Base-by-base conservation (phyloP, 352 stramenopile genomes). In the Pythium rishiriense region DNA sequence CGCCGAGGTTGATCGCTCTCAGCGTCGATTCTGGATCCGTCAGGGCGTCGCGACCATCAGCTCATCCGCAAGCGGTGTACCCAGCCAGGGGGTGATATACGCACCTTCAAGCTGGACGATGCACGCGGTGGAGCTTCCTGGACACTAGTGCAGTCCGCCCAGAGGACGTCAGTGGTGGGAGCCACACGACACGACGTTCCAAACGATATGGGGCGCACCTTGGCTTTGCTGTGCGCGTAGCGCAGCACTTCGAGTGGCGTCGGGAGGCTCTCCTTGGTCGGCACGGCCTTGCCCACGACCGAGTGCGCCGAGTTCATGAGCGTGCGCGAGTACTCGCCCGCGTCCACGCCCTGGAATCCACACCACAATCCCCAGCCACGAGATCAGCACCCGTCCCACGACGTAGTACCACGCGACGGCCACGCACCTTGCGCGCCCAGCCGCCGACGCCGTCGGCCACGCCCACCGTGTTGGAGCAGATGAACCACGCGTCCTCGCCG, bases 1-100 rank as follows among this genome's bases (percentile, higher is more conserved):
- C 96, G 26, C 96, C 96, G 31, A 99, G 66, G 74, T 98, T 98
- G 43, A 98, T 81, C 26, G 86, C 92, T 10, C 81, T 78, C 26
- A 99, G 62, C 24, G 69, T 64, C 14, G 61, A 37, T 35, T 81
- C 84, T 91, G n/a, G n/a, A n/a, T n/a, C n/a, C n/a, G n/a, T n/a
- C n/a, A n/a, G n/a, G n/a, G n/a, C n/a, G n/a, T n/a, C n/a, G n/a
- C n/a, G n/a, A n/a, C n/a, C n/a, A n/a, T n/a, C n/a, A n/a, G n/a
- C n/a, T n/a, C n/a, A n/a, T n/a, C n/a, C n/a, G n/a, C n/a, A n/a
- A n/a, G n/a, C n/a, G n/a, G n/a, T n/a, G n/a, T 10, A 39, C 17
- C 33, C 33, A 39, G 33, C 33, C n/a, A n/a, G n/a, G n/a, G n/a
- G n/a, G n/a, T n/a, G 41, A 21, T 39, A 10, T 28, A 55, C 68